phyloP scores from a whole-genome alignment of 345 rosid species.

The Brassica nigra region DNA sequence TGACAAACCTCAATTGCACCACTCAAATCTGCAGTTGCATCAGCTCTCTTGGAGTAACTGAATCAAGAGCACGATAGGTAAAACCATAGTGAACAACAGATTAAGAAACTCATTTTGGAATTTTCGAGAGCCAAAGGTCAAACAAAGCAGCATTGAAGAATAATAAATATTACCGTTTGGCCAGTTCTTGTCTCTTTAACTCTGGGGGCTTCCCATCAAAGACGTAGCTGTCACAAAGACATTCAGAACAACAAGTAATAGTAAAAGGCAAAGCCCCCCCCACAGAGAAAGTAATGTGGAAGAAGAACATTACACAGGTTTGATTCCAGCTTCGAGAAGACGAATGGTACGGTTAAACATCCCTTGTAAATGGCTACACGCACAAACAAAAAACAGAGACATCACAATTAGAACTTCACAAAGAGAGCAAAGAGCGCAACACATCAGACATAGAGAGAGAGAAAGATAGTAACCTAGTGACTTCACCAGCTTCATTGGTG shows the following conservation, averaged over 20 bases:
- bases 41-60: constrained; percentile 79
- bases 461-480: constrained; percentile 62
- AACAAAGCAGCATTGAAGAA: background rate
- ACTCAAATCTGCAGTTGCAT: constrained; percentile 70
- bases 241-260: constrained; percentile 7
- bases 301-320: constrained; percentile 66
- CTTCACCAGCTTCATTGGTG: constrained; percentile 96
- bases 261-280: background rate
- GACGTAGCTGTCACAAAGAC: constrained; percentile 58
- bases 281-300: background rate
- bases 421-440: background rate
- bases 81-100: background rate
- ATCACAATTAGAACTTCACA: background rate
- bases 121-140: too few species aligned
- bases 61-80: constrained; percentile 5
- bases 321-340: constrained; percentile 93
- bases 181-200: constrained; percentile 83
- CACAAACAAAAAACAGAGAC: background rate
- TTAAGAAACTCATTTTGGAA: background rate
- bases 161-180: constrained; percentile 57
- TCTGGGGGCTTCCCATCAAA: constrained; percentile 92
- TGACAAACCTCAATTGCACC: constrained; percentile 67
- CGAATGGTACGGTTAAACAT: constrained; percentile 90
- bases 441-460: background rate
- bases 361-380: constrained; percentile 82